Base-by-base conservation (phyloP, 768 basidiomycete genomes). In the Russula lepida region DNA sequence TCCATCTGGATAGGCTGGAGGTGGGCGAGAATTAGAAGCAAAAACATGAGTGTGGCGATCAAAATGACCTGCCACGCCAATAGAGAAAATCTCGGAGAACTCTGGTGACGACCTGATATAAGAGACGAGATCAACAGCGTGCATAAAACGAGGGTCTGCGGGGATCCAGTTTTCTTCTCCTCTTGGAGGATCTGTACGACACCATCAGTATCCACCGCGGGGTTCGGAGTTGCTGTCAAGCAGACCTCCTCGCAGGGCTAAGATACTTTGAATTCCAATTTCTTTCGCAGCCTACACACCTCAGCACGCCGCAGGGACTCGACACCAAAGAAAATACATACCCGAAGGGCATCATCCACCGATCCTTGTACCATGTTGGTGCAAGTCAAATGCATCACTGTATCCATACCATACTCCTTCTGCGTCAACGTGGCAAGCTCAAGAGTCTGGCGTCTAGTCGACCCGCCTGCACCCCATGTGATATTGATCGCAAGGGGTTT, bases 391-490 rank as follows among this genome's bases (percentile, higher is more conserved):
- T 99, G 97, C 71, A 99, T 77, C 63, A 97, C 82, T 1, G 92
- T 94, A 67, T 97, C 91, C 47, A 95, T 75, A 1, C 81, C 84
- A 72, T 90, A 81, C 58, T 85, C 82, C 19, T 77, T 75, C 71
- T 93, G 90, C 1, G 84, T 83, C 57, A 92, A 73, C 12, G 81
- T 82, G 0, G 94, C 95, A 2, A 99, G 81, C 65, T 95, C 93
- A 43, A 99, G 76, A 69, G 85, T 91, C 33, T 89, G 81, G 35
- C 94, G 89, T 67, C 83, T 92, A 0, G 95, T 98, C 7, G 85
- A 84, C 2, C 97, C 95, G 11, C 97, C 95, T 0, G 97, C 95
- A 47, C 97, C 97, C 97, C 97, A 98, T 68, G 97, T 98, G 23
- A 98, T 81, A 68, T 87, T 94, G 60, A 98, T 81, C 25, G 89